Conservation (phyloP, 2,329 filamentous ascomycete genomes). For the Fusarium nisikadoi region DNA sequence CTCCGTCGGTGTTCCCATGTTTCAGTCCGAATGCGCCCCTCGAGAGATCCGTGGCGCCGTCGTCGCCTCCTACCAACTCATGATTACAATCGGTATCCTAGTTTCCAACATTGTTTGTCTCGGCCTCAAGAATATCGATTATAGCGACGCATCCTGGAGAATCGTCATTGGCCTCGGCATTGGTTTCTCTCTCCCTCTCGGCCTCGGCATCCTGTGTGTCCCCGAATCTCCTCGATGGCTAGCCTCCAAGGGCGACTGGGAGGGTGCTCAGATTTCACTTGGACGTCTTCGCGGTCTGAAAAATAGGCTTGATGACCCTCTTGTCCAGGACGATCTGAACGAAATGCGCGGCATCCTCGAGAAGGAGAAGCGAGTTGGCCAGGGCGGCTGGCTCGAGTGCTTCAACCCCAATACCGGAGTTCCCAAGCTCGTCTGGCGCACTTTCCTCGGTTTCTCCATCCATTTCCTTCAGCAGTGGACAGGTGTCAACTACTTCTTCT, state of each 20-base stretch:
- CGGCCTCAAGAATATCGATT: constrained; percentile 58
- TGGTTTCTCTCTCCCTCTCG: constrained; percentile 62
- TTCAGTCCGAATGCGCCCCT: constrained; percentile 72
- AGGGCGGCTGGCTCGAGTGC: constrained; percentile 67
- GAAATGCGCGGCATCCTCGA: constrained; percentile 63
- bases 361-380: constrained; percentile 56
- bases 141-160: constrained; percentile 64
- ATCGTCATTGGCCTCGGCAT: constrained; percentile 69
- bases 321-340: constrained; percentile 62
- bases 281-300: constrained; percentile 64
- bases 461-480: constrained; percentile 77
- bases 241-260: constrained; percentile 58
- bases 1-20: constrained; percentile 73
- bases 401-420: constrained; percentile 64
- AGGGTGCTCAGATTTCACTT: constrained; percentile 61
- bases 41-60: constrained; percentile 71
- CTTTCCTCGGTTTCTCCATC: constrained; percentile 69
- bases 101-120: constrained; percentile 66
- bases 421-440: constrained; percentile 72
- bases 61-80: constrained; percentile 77
- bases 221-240: constrained; percentile 69
- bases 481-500: constrained; percentile 69
- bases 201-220: constrained; percentile 62
- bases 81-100: constrained; percentile 77
- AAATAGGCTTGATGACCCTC: constrained; percentile 55